Evolutionary conservation across 805 yeast species (phyloP).

Genomic region (Suhomyces tanzawaensis): DNA sequence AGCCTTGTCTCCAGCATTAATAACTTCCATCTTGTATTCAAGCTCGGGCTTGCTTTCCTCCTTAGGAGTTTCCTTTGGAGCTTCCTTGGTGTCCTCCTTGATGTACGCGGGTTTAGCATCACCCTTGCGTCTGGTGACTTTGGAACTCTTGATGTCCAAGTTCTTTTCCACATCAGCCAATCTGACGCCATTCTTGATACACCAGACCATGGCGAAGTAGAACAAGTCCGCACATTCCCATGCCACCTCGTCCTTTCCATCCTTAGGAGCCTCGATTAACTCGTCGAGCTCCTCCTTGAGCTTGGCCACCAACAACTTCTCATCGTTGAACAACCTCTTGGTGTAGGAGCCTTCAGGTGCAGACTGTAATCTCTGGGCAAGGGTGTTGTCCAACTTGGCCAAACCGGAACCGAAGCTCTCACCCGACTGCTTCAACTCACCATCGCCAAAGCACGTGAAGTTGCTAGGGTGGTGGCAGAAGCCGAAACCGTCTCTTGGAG

Average conservation of each 20-base stretch:
- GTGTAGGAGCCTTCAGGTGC: conserved; percentile 97
- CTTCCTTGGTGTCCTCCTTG: conserved; percentile 20
- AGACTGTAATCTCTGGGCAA: conserved; percentile 55
- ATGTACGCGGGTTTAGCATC: conserved; percentile 87
- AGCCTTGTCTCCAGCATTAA: conserved; percentile 39
- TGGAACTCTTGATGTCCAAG: conserved; percentile 76
- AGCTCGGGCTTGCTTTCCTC: conserved; percentile 18
- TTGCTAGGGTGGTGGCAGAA: conserved; percentile 85
- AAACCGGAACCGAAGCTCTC: conserved; percentile 64
- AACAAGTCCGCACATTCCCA: conserved; percentile 97
- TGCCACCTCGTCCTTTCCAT: conserved; percentile 52
- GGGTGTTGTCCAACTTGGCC: conserved; percentile 61
- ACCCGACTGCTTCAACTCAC: conserved; percentile 26
- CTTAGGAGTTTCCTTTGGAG: conserved; percentile 16
- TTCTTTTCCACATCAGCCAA: conserved; percentile 80
- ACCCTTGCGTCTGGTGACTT: conserved; percentile 90
- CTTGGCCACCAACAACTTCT: conserved; percentile 73
- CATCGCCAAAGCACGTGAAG: conserved; percentile 66
- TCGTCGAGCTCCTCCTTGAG: conserved; percentile 97
- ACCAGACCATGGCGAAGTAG: conserved; percentile 54
- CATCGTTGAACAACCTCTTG: conserved; percentile 78
- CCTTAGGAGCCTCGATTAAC: conserved; percentile 72
- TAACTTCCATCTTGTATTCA: conserved; percentile 50
- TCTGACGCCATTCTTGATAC: conserved; percentile 70
- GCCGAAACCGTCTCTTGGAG: conserved; percentile 74